Conservation (phyloP, 352 stramenopile species). For the Pythium monospermum region DNA sequence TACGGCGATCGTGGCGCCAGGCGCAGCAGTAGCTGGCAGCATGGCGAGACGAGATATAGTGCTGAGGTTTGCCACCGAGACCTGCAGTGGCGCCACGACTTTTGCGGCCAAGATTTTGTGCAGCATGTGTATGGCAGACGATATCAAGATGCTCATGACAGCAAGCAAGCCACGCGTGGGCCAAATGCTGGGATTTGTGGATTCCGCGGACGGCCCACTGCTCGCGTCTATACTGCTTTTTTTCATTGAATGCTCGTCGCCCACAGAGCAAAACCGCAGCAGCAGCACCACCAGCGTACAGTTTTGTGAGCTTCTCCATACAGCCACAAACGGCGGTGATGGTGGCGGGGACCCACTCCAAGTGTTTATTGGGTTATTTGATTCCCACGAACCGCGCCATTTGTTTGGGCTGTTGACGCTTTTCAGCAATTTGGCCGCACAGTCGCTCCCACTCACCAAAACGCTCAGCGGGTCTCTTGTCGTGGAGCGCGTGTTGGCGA, state of each 20-base stretch:
- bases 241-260: constrained; percentile 20
- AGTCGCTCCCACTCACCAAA: constrained; percentile 24
- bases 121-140: background rate
- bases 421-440: constrained; percentile 34
- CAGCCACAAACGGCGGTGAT: too few relatives aligned
- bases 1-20: constrained; percentile 2
- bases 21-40: too few relatives aligned
- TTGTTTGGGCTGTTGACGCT: constrained; percentile 40
- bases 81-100: background rate
- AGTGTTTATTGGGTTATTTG: constrained; percentile 35
- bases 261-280: background rate
- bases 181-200: constrained; percentile 10
- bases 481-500: constrained; percentile 30
- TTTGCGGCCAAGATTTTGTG: constrained; percentile 17
- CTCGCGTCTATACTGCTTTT: constrained; percentile 19
- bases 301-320: constrained; percentile 42
- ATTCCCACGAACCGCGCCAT: constrained; percentile 28
- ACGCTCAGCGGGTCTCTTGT: constrained; percentile 27
- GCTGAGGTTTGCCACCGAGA: background rate
- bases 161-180: constrained; percentile 1
- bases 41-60: constrained; percentile 1
- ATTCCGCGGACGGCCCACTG: background rate
- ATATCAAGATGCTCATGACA: constrained; percentile 1
- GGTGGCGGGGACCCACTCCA: constrained; percentile 15
- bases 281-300: constrained; percentile 8